A percentile compares a stretch with the other conserved stretches of the same genome.
phyloP scores from a whole-genome alignment of 441 rosid genomes.

The Corymbia calophylla region DNA sequence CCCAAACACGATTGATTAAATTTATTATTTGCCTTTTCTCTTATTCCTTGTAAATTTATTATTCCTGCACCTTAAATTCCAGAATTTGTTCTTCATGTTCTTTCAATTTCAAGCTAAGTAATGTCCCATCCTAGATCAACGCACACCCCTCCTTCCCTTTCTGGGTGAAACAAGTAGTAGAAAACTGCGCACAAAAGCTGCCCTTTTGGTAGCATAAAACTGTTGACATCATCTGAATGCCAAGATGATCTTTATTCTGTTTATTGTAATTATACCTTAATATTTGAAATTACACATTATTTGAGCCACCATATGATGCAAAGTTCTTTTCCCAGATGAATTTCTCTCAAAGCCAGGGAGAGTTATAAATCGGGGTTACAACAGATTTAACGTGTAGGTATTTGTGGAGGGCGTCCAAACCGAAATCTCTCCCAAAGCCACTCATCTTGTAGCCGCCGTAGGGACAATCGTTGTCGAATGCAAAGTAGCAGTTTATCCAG shows the following conservation, averaged over 20 bases:
- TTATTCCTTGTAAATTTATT: not conserved
- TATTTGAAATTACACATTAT: not conserved
- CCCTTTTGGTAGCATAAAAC: not conserved
- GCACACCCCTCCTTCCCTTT: not conserved
- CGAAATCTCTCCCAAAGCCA: constrained; percentile 64
- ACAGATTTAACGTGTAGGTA: constrained; percentile 70
- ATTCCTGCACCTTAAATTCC: not conserved
- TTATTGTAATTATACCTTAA: not conserved
- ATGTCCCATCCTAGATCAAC: not conserved
- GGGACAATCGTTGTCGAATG: constrained; percentile 54
- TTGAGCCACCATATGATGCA: not conserved
- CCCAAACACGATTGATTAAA: not conserved
- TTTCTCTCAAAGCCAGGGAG: constrained; percentile 65
- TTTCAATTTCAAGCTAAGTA: not conserved
- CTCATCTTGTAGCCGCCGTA: constrained; percentile 83
- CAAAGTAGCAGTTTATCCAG: constrained; percentile 83
- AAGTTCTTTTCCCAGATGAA: not conserved
- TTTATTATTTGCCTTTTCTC: not conserved
- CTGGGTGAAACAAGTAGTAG: not conserved
- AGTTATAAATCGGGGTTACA: constrained; percentile 62
- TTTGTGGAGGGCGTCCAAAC: constrained; percentile 56
- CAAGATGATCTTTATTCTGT: not conserved
- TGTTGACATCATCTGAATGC: not conserved
- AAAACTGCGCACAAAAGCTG: not conserved
- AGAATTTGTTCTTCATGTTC: not conserved